A percentile compares a stretch with the other conserved stretches of the same genome.
phyloP scores from a whole-genome alignment of 2,329 filamentous ascomycete species.

The Pseudogymnoascus pannorum region DNA sequence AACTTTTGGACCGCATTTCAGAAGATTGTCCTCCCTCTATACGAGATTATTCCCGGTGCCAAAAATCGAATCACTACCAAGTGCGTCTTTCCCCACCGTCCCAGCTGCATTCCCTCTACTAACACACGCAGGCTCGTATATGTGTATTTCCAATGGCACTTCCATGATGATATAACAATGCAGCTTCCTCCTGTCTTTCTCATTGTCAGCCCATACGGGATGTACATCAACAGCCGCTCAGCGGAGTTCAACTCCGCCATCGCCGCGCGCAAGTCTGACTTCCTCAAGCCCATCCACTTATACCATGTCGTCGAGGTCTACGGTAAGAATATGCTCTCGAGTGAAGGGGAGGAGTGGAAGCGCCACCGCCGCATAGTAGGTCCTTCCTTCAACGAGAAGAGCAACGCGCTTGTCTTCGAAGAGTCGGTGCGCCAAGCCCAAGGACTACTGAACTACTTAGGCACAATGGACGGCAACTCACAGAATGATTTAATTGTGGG shows the following conservation, averaged over 20 bases:
- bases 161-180: neutral
- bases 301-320: conserved; percentile 28
- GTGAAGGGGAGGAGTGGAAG: conserved; percentile 28
- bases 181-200: neutral
- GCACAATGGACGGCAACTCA: conserved; percentile 17
- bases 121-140: neutral
- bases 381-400: conserved; percentile 35
- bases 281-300: conserved; percentile 24
- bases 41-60: neutral
- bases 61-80: conserved; percentile 4
- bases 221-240: conserved; percentile 1
- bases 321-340: conserved; percentile 26
- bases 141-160: neutral
- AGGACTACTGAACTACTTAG: conserved; percentile 34
- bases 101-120: neutral
- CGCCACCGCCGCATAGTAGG: conserved; percentile 28
- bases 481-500: conserved; percentile 27
- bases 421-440: conserved; percentile 43
- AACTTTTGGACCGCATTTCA: conserved; percentile 1
- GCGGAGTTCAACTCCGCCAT: neutral
- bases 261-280: conserved; percentile 16
- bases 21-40: neutral
- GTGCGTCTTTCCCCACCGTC: neutral
- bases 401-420: conserved; percentile 36
- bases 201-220: neutral